Base-by-base conservation (phyloP, 2,329 filamentous ascomycete species). In the Xylogone sp. region DNA sequence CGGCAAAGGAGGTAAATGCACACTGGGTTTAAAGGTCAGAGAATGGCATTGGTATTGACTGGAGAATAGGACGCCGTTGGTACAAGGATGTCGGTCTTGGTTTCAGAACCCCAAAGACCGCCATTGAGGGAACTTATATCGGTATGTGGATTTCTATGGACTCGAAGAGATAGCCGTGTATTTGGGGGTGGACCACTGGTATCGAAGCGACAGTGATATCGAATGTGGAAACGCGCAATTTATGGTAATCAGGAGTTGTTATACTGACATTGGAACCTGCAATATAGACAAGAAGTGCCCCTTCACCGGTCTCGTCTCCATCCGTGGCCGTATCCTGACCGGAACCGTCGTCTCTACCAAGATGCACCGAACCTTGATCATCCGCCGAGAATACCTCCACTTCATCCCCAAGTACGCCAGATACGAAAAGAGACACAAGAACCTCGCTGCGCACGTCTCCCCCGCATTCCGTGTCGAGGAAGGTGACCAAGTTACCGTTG, bases 401-500 rank as follows among this genome's bases (percentile, higher is more conserved):
- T 99, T 90, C 82, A 88, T 99, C 75, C 92, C 92, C 78, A 99
- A 99, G 84, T 99, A 99, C 87, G 84, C 89, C 75, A 90, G 94
- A 87, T 99, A 99, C 79, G 95, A 99, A 90, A 97, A 97, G 88
- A 86, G 94, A 77, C 94, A 99, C 90, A 97, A 97, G 88, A 99
- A 99, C 87, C 84, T 99, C 64, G 90, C 94, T 71, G 94, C 93
- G 66, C 94, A 99, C 86, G 93, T 97, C 71, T 97, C 92, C 63
- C 94, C 94, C 69, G 93, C 93, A 77, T 99, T 99, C 91, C 94
- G 94, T 96, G 92, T 97, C 69, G 89, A 96, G 83, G 93, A 97
- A 75, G 95, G 94, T 86, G 94, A 99, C 80, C 88, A 93, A 81
- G 95, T 99, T 70, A 96, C 93, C 69, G 93, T 99, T 77, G 94